Conservation (phyloP, 1,284 basidiomycete species). For the Cutaneotrichosporon cavernicola region DNA sequence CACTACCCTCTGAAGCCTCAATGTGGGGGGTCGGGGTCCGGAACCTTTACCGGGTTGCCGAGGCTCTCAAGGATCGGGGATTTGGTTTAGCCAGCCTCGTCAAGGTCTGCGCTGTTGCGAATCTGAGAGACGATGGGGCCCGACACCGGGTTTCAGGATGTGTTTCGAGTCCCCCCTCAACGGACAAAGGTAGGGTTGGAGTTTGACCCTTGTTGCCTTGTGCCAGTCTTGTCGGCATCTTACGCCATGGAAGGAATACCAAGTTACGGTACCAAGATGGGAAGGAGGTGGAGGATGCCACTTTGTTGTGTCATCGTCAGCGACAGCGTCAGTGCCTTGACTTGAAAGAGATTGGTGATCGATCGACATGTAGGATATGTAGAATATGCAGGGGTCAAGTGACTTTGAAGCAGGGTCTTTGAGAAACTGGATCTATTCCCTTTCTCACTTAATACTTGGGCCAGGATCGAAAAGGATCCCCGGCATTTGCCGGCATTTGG, state of each 20-base stretch:
- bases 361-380: background rate
- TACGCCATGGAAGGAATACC: background rate
- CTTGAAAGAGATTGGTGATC: background rate
- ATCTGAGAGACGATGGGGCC: too few relatives aligned
- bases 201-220: background rate
- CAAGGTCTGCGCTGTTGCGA: too few relatives aligned
- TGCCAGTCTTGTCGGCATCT: background rate
- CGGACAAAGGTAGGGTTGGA: background rate
- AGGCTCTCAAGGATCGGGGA: background rate
- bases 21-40: too few relatives aligned
- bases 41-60: background rate
- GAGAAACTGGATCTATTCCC: background rate
- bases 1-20: background rate
- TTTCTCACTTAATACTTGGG: background rate
- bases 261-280: background rate
- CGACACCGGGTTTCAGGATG: background rate
- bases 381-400: too few relatives aligned
- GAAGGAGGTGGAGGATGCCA: background rate
- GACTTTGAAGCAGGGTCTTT: too few relatives aligned
- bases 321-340: too few relatives aligned
- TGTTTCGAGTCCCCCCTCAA: background rate
- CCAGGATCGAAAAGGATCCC: background rate
- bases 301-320: background rate
- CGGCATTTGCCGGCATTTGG: slow-evolving; percentile 1
- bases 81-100: too few relatives aligned